Percentiles rank a stretch among this genome's conserved stretches.
These are phyloP conservation scores for Limtongia smithiae DNA, from an alignment of 805 yeast species.

Conservation along the genomic window DNA sequence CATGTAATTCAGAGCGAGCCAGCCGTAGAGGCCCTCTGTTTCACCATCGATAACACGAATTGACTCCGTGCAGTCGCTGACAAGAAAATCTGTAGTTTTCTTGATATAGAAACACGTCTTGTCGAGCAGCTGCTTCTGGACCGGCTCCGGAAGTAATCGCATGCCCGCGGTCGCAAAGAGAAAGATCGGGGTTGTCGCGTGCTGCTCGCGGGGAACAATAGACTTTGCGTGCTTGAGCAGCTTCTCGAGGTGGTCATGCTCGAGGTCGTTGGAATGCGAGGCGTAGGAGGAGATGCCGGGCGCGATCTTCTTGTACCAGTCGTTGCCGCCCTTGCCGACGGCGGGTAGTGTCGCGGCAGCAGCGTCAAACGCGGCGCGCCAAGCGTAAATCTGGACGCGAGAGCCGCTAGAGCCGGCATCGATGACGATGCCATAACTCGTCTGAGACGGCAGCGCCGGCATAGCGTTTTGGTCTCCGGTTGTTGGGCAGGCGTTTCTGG, in stretches of 20 bases:
- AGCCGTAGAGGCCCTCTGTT: conserved; percentile 91
- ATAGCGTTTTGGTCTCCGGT: no score
- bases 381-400: conserved; percentile 73
- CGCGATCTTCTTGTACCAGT: conserved; percentile 67
- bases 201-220: conserved; percentile 61
- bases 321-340: conserved; percentile 52
- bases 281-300: conserved; percentile 83
- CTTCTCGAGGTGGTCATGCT: conserved; percentile 65
- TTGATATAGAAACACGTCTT: conserved; percentile 59
- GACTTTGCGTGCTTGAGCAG: conserved; percentile 65
- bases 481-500: no score
- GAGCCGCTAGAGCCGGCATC: conserved; percentile 98
- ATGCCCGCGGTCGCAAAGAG: conserved; percentile 97
- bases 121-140: conserved; percentile 51
- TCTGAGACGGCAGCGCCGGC: not conserved
- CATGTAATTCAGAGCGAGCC: conserved; percentile 87
- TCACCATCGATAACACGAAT: conserved; percentile 90
- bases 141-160: conserved; percentile 63
- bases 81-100: conserved; percentile 52
- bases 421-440: conserved; percentile 73
- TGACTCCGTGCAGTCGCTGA: conserved; percentile 61
- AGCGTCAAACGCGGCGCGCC: conserved; percentile 45
- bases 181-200: conserved; percentile 73
- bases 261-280: conserved; percentile 51
- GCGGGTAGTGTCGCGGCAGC: conserved; percentile 42